Conservation (phyloP, 2,329 filamentous ascomycete species). For the Cryphonectria parasitica region DNA sequence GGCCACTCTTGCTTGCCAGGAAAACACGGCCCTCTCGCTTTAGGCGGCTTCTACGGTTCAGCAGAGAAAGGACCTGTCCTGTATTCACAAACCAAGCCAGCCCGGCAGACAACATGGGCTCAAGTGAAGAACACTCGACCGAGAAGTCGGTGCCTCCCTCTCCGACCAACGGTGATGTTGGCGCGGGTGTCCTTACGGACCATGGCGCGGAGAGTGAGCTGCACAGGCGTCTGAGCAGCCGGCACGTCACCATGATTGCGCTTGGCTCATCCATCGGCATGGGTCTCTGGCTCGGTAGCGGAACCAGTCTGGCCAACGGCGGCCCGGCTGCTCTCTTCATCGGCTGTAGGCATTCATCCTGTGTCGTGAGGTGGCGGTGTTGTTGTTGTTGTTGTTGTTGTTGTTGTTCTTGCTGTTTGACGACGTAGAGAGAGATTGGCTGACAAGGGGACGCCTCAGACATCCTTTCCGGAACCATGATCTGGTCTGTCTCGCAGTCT, state of each 20-base stretch:
- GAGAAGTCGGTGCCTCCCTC: constrained; percentile 24
- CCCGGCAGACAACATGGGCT: constrained; percentile 19
- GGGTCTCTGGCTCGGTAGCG: constrained; percentile 51
- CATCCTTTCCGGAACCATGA: constrained; percentile 49
- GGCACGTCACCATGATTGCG: constrained; percentile 60
- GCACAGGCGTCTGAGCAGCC: constrained; percentile 44
- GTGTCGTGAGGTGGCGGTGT: background rate
- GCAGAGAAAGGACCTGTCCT: background rate
- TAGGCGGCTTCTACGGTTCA: background rate
- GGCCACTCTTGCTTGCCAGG: background rate
- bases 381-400: background rate
- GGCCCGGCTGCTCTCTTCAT: constrained; percentile 50
- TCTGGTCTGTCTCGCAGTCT: constrained; percentile 50
- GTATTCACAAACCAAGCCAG: background rate
- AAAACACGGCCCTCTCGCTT: background rate
- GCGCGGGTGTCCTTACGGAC: constrained; percentile 9
- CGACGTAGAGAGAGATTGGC: background rate
- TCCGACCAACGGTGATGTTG: constrained; percentile 15
- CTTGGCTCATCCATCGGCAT: constrained; percentile 50
- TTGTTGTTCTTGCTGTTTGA: background rate
- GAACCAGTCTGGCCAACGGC: constrained; percentile 44
- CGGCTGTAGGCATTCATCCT: constrained; percentile 39
- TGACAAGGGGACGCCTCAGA: background rate
- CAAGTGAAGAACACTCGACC: constrained; percentile 22
- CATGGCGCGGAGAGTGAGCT: constrained; percentile 37